phyloP scores from a whole-genome alignment of 345 rosid genomes.

The Hypericum androsaemum region DNA sequence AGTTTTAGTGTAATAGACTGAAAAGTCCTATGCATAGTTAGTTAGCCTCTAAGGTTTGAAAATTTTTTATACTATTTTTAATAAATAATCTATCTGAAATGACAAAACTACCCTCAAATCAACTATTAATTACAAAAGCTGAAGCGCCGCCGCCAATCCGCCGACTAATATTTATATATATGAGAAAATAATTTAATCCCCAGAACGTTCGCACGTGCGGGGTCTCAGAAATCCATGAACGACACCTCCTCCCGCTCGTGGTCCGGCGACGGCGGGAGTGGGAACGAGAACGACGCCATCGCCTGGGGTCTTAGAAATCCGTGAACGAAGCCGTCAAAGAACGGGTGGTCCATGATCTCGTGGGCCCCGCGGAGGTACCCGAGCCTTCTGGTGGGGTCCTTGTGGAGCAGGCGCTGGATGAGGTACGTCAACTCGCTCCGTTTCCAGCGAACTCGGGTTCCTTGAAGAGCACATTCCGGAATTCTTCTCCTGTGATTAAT shows the following conservation, averaged over 20 bases:
- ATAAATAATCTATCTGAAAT: no score
- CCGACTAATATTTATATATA: no score
- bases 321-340: slow-evolving; percentile 56
- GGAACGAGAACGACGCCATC: slow-evolving; percentile 14
- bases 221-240: slow-evolving; percentile 16
- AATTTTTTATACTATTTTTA: no score
- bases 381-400: slow-evolving; percentile 59
- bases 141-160: no score
- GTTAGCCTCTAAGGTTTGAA: no score
- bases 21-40: no score
- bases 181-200: no score
- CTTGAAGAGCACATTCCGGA: slow-evolving; percentile 50
- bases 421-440: slow-evolving; percentile 51
- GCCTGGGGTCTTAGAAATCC: slow-evolving; percentile 4
- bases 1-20: no score
- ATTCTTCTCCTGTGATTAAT: no score
- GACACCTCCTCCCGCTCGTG: slow-evolving; percentile 5
- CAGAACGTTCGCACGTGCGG: no score
- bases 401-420: slow-evolving; percentile 54
- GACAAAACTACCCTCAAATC: no score
- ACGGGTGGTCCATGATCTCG: slow-evolving; percentile 70
- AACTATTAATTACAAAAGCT: no score
- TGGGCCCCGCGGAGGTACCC: slow-evolving; percentile 59
- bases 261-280: slow-evolving; percentile 17
- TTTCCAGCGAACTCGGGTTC: slow-evolving; percentile 53